Conservation (phyloP, 768 basidiomycete species). For the Tricholoma sp. region DNA sequence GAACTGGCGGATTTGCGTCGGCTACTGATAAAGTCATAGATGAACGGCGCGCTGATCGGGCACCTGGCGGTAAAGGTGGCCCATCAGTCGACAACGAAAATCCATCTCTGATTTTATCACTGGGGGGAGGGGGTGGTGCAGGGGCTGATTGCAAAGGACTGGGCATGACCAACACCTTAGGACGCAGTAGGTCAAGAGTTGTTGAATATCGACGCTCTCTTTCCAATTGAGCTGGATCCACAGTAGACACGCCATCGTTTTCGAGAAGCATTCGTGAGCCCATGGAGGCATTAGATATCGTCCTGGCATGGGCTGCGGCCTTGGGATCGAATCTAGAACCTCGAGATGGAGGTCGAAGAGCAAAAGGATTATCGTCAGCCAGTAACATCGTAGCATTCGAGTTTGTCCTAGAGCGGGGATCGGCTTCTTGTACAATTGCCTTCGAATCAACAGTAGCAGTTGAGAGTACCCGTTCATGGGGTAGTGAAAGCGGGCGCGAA, state of each 20-base stretch:
- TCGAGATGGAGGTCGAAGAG: slow-evolving; percentile 58
- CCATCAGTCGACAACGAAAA: slow-evolving; percentile 66
- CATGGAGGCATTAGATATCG: slow-evolving; percentile 59
- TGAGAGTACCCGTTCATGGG: slow-evolving; percentile 46
- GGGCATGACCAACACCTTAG: slow-evolving; percentile 94
- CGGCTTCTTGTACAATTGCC: slow-evolving; percentile 29
- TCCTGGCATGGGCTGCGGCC: slow-evolving; percentile 48
- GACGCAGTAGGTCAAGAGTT: slow-evolving; percentile 75
- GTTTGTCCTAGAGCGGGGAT: slow-evolving; percentile 26
- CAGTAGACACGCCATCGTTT: slow-evolving; percentile 41
- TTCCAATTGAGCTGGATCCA: slow-evolving; percentile 29
- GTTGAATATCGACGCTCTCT: slow-evolving; percentile 64
- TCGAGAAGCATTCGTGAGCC: slow-evolving; percentile 62
- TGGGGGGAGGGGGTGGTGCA: slow-evolving; percentile 27
- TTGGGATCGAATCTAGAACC: slow-evolving; percentile 84
- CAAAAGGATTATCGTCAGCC: slow-evolving; percentile 61
- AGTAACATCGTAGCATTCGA: slow-evolving; percentile 39
- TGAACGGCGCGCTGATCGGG: slow-evolving; percentile 50
- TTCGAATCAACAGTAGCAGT: slow-evolving; percentile 47
- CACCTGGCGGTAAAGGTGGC: slow-evolving; percentile 72
- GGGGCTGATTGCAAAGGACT: slow-evolving; percentile 65
- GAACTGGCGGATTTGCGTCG: slow-evolving; percentile 31
- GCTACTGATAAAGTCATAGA: slow-evolving; percentile 33
- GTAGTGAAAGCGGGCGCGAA: slow-evolving; percentile 10
- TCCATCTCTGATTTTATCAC: slow-evolving; percentile 41